Conservation (phyloP, 2,329 filamentous ascomycete genomes). For the Diaporthe ilicicola region DNA sequence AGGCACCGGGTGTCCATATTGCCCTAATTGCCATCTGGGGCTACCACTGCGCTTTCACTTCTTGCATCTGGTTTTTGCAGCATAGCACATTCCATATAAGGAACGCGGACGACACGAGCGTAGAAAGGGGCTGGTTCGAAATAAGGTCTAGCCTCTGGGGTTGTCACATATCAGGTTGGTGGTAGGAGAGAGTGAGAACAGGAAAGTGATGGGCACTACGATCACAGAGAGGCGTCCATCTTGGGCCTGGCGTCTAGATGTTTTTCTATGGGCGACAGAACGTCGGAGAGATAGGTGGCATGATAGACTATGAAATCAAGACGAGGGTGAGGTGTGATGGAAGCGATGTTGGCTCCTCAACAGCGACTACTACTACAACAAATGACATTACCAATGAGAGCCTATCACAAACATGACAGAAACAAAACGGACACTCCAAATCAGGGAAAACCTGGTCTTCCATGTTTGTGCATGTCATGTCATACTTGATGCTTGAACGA, state of each 20-base stretch:
- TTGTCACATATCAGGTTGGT: constrained; percentile 1
- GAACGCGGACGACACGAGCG: neutral
- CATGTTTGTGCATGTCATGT: too few relatives aligned
- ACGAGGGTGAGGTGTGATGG: neutral
- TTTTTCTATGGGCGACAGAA: neutral
- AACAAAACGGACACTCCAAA: neutral
- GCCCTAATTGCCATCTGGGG: too few relatives aligned
- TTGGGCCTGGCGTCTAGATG: constrained; percentile 5
- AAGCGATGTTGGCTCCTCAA: neutral
- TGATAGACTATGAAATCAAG: neutral
- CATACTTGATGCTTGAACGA: neutral
- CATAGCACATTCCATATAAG: neutral
- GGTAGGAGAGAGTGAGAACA: neutral
- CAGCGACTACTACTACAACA: neutral
- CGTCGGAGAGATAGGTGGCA: constrained; percentile 8
- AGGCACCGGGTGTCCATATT: too few relatives aligned
- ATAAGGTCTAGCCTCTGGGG: neutral
- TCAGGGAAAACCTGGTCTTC: neutral
- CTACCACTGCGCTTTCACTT: neutral
- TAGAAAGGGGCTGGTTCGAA: neutral
- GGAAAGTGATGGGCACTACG: neutral
- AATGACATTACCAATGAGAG: constrained; percentile 4
- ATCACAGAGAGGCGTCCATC: constrained; percentile 27
- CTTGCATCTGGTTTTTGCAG: neutral
- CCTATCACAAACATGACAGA: neutral